Base-by-base conservation (phyloP, 352 stramenopile species). In the Stephanocyclus meneghinianus region DNA sequence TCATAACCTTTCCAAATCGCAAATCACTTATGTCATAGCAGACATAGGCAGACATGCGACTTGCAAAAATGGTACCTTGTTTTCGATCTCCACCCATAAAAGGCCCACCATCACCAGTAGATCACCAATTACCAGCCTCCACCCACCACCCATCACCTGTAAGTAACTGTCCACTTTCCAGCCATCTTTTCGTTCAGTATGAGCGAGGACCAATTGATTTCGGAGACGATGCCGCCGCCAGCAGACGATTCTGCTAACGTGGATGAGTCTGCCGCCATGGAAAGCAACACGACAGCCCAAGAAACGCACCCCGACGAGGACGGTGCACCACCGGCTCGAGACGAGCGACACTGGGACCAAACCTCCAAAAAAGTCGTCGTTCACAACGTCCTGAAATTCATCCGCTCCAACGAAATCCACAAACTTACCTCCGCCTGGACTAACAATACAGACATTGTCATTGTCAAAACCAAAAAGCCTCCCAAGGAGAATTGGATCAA, bases 371-470 rank as follows among this genome's bases (percentile, higher is more conserved):
- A 89, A 57, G 77, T 91, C 16, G 64, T 91, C 15, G 73, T 92
- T 2, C 80, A 87, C 56, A 87, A 89, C 57, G 78, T 91, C 13
- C 59, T 87, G 5, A 92, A 92, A 69, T 92, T 81, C 60, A 53
- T 87, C 18, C 72, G 78, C 32, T 29, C 63, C 15, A 90, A 86
- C 30, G 73, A 89, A 67, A 21, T 87, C 2, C 42, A 57, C n/a
- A 83, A 85, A 73, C 60, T 91, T 11, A 72, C 73, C 37, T 48
- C 74, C 26, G 66, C 60, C 30, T 92, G 85, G 85, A 47, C 87
- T 13, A 57, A 65, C 0, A 55, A 57, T 11, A 37, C 44, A 1
- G 16, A 62, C 26, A 53, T 71, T 32, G 45, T 18, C 45, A 83
- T 91, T 45, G 42, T 73, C 21, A 82, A 87, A 64, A 66, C 57